Evolutionary conservation across 2,329 filamentous ascomycete genomes (phyloP), one percentile per base, ranked within the genome.

Genomic region (Epichloe elymi): DNA sequence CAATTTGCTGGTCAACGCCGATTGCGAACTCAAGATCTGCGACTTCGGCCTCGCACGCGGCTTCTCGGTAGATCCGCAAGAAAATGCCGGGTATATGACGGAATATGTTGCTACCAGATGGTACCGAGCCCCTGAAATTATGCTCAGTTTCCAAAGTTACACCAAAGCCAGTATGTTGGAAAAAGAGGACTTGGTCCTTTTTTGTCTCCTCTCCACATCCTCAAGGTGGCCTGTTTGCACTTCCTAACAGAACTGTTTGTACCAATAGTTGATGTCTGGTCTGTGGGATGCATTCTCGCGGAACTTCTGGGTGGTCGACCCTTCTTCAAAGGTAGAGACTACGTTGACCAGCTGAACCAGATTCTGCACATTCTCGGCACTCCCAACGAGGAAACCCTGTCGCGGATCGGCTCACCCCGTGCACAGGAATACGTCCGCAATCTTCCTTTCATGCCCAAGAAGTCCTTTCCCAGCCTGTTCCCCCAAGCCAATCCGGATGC

Each of bases 101-200:
- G 93, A 98, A 71, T 98, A 98, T 64, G 93, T 98, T 51, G 93
- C 93, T 48, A 98, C 93, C 49, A 80, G 93, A 73, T 98, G 93
- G 93, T 98, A 82, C 63, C 76, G 78, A 71, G 93, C 93, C 3
- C 93, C 93, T 5, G 93, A 98, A 70, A 98, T 98, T 61, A 98
- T 98, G 93, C 74, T 98, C 69, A 96, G 89, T 74, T 98, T 98
- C 80, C 91, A 97, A 71, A 96, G 89, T 74, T 98, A 98, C 71
- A 98, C 93, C 63, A 98, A 98, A 88, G 93, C 93, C 60, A 98
- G 93, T 97, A 82, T 52, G 90, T 91, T 8, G 37, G 23, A 0
- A 20, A 23, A 38, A 23, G 1, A 14, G 11, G 14, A 8, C 12
- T 14, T 37, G 7, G 3, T 46, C 1, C 6, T 15, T 30, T 30